Base-by-base conservation (phyloP, 352 stramenopile genomes). In the Pythium phragmiticola region DNA sequence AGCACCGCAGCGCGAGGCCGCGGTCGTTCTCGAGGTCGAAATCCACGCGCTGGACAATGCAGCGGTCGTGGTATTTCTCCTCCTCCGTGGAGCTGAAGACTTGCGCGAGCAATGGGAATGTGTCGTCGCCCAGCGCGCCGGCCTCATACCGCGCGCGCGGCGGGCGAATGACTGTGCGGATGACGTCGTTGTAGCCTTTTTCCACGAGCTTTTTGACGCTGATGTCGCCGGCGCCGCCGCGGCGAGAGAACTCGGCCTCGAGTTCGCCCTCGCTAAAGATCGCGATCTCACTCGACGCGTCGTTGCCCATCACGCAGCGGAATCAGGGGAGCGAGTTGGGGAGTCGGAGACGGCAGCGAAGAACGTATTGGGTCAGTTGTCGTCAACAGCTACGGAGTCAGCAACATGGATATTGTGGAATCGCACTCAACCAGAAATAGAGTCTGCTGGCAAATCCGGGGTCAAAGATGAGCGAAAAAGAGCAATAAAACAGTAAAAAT, bases 191-290 rank as follows among this genome's bases (percentile, higher is more conserved):
- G 67, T 93, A 95, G 52, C 82, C 75, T 30, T 85, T 82, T 43
- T 75, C 82, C 28, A 95, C 67, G 46, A 92, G 56, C 55, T 92
- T 74, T 70, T 90, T 89, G 61, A 91, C 68, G 49, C 80, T 89
- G 47, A 85, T 74, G 69, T 95, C 75, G 54, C 77, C 80, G 0
- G 77, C 72, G 65, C 80, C 84, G 55, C 82, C 80, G 13, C 80
- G 73, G 3, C 73, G 73, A 63, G 81, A 77, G 62, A 95, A 80
- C 64, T 90, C 83, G 12, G 73, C 73, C 52, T 94, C 85, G 52
- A 93, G 63, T 60, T 94, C 83, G 51, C 85, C 87, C 37, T 90
- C 81, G 13, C 75, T 82, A 64, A 94, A 95, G 68, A 95, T 92
- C 58, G 82, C 73, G 69, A 95, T 91, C 59, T 90, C 82, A 7